Conservation (phyloP, 2,329 filamentous ascomycete species). For the Periconia macrospinosa region DNA sequence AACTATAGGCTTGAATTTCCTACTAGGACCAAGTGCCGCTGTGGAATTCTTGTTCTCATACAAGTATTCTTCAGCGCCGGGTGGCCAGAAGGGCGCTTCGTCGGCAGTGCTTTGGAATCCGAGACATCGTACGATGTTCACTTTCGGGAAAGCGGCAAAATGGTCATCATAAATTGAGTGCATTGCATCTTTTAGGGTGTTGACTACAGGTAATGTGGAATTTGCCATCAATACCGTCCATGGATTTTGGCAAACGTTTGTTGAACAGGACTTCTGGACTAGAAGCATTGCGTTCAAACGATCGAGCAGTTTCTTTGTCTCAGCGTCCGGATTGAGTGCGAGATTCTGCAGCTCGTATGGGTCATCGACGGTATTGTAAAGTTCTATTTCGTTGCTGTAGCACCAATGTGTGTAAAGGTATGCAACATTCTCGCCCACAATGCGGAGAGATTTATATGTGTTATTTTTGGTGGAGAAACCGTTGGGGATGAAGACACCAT, state of each 20-base stretch:
- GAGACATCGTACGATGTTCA: neutral
- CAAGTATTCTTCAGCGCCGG: neutral
- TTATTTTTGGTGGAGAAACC: conserved; percentile 43
- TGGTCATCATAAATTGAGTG: neutral
- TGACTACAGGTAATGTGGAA: neutral
- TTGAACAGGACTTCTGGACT: neutral
- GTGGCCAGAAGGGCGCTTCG: neutral
- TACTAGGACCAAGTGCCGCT: neutral
- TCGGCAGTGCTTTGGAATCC: neutral
- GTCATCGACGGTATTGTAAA: conserved; percentile 54
- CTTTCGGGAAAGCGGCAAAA: neutral
- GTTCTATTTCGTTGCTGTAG: conserved; percentile 62
- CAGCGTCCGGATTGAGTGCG: neutral
- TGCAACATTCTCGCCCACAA: conserved; percentile 58
- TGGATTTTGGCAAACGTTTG: neutral
- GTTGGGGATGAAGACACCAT: neutral
- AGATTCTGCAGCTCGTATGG: conserved; percentile 2
- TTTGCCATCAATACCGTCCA: neutral
- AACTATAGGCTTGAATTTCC: neutral
- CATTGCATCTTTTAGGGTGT: neutral
- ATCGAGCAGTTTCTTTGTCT: neutral
- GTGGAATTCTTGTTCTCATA: neutral
- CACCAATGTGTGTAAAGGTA: conserved; percentile 71
- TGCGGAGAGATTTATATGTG: conserved; percentile 62
- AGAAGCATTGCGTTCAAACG: neutral